A percentile compares a stretch with the other conserved stretches of the same genome.
phyloP scores from a whole-genome alignment of 805 yeast species.

The Debaryomyces prosopidis region DNA sequence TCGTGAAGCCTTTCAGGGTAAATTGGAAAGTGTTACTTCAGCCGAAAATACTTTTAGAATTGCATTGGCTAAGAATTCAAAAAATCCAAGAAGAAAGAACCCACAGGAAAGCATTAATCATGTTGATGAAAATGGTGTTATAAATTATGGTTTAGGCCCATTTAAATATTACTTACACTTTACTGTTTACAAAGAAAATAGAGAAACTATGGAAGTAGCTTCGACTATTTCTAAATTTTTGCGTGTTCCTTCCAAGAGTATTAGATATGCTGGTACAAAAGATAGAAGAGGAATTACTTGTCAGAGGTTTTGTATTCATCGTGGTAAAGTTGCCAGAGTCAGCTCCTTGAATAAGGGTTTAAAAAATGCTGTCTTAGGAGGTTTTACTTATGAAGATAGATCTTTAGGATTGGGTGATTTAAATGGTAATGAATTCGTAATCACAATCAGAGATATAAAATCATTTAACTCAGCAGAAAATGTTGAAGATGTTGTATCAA shows the following conservation, averaged over 20 bases:
- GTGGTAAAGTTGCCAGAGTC: constrained; percentile 71
- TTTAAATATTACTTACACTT: constrained; percentile 70
- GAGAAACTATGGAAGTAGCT: constrained; percentile 96
- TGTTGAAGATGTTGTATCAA: constrained; percentile 46
- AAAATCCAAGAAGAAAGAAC: constrained; percentile 39
- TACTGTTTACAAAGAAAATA: constrained; percentile 86
- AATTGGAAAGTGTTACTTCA: constrained; percentile 78
- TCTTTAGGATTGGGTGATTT: constrained; percentile 79
- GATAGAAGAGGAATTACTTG: constrained; percentile 96
- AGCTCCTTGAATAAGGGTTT: constrained; percentile 73
- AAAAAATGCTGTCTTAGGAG: constrained; percentile 78
- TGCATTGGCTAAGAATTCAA: constrained; percentile 47
- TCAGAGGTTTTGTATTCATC: constrained; percentile 71
- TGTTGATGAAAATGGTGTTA: constrained; percentile 50
- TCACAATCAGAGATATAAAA: constrained; percentile 76
- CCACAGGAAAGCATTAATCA: constrained; percentile 39
- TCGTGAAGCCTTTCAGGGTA: constrained; percentile 70
- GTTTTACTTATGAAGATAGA: constrained; percentile 64
- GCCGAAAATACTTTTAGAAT: constrained; percentile 64
- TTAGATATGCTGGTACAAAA: constrained; percentile 92
- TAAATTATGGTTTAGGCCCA: constrained; percentile 75
- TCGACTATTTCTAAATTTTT: constrained; percentile 69
- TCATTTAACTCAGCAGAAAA: constrained; percentile 28
- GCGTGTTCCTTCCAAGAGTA: constrained; percentile 66
- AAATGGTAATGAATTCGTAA: constrained; percentile 83